Conservation (phyloP, 176 grass and related monocot genomes). For the sorghum (Sorghum bicolor) region Sorghum_bicolor_NCBIv3 NC_012878.2:53379501-53380000, state of each 20-base stretch:
- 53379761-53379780: no score
- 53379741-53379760: neutral
- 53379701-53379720: neutral
- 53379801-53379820: neutral
- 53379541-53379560: conserved; percentile 94
- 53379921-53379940: conserved; percentile 41
- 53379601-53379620: neutral
- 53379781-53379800: neutral
- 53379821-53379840: neutral
- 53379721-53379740: neutral
- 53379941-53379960: conserved; percentile 74
- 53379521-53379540: conserved; percentile 95
- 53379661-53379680: neutral
- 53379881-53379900: conserved; percentile 42
- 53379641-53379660: neutral
- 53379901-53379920: conserved; percentile 61
- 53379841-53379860: neutral
- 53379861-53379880: neutral
- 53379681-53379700: neutral
- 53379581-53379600: neutral
- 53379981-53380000: conserved; percentile 29
- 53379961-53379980: conserved; percentile 19
- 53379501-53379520: conserved; percentile 99
- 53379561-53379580: conserved; percentile 90
- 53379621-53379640: neutral